These are phyloP conservation scores for Alliaria petiolata DNA, from an alignment of 345 rosid species.

Conservation along the genomic window DNA sequence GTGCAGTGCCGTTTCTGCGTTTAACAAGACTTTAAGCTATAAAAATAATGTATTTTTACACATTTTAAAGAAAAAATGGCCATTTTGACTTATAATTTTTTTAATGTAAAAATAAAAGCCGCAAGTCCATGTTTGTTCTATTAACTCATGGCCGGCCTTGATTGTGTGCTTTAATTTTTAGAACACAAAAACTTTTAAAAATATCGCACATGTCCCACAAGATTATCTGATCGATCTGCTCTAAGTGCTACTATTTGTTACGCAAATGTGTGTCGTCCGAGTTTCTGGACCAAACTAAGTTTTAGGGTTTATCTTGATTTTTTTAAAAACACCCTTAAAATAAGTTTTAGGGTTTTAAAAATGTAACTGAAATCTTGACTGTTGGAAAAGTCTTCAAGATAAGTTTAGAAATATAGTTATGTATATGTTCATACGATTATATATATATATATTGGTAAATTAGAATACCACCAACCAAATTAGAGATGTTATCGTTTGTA, in stretches of 20 bases:
- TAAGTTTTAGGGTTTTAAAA: neutral
- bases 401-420: neutral
- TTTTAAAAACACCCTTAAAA: neutral
- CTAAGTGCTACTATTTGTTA: neutral
- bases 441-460: neutral
- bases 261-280: neutral
- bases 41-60: too few species aligned
- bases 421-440: neutral
- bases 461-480: neutral
- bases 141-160: too few species aligned
- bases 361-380: neutral
- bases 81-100: too few species aligned
- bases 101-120: too few species aligned
- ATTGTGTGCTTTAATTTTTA: too few species aligned
- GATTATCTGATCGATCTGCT: too few species aligned
- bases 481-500: neutral
- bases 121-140: too few species aligned
- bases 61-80: too few species aligned
- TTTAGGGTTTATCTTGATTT: neutral
- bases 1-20: too few species aligned
- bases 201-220: too few species aligned
- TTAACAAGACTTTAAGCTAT: too few species aligned
- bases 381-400: neutral
- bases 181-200: too few species aligned
- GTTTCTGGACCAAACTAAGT: neutral